Evolutionary conservation across 2,329 filamentous ascomycete species (phyloP).

Genomic region (Hymenoscyphus albidus): DNA sequence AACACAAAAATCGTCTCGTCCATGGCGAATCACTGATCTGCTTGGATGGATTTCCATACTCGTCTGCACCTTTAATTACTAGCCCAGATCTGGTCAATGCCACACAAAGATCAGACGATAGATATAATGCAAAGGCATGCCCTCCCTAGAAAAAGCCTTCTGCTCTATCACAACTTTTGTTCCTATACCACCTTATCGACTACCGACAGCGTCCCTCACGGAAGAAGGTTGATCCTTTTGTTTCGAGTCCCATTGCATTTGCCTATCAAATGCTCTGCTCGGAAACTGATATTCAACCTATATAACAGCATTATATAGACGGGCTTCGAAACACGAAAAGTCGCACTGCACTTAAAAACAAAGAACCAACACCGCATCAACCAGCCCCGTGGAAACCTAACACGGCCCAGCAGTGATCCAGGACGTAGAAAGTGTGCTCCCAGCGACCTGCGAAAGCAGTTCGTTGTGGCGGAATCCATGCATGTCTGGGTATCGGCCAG

Average conservation of each 20-base stretch:
- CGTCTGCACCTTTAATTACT: constrained; percentile 32
- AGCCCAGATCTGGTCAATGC: constrained; percentile 30
- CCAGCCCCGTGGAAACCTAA: constrained; percentile 31
- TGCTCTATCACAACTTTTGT: constrained; percentile 18
- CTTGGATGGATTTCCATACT: constrained; percentile 44
- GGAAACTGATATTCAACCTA: constrained; percentile 29
- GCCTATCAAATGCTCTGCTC: constrained; percentile 30
- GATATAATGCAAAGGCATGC: constrained; percentile 34
- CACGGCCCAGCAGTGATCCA: constrained; percentile 32
- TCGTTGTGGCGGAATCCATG: constrained; percentile 76
- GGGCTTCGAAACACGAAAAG: constrained; percentile 30
- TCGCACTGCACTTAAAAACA: constrained; percentile 30
- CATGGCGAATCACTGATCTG: constrained; percentile 46
- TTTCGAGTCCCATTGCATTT: constrained; percentile 29
- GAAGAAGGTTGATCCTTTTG: constrained; percentile 28
- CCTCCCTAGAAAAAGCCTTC: constrained; percentile 23
- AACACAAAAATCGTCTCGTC: constrained; percentile 46
- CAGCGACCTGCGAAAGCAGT: constrained; percentile 69
- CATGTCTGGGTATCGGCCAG: constrained; percentile 59
- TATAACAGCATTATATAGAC: constrained; percentile 33
- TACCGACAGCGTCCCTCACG: constrained; percentile 31
- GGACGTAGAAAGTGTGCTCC: constrained; percentile 44
- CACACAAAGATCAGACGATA: constrained; percentile 33
- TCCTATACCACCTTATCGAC: constrained; percentile 18
- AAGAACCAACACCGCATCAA: constrained; percentile 28